Base-by-base conservation (phyloP, 1,139 yeast genomes). In the Yamadazyma trypodendri region DNA sequence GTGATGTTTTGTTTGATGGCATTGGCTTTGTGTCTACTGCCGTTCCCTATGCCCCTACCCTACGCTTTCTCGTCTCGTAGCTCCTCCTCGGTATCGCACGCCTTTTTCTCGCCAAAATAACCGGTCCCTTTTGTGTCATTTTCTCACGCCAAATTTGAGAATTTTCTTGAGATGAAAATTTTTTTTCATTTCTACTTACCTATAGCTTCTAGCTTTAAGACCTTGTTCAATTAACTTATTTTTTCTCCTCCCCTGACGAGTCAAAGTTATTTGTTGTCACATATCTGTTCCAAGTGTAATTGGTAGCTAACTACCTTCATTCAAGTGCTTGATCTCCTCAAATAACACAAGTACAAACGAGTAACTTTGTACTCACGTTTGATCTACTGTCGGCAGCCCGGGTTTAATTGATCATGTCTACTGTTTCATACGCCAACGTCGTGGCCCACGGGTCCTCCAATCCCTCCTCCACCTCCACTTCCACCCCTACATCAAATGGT, bases 401-500 rank as follows among this genome's bases (percentile, higher is more conserved):
- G 29, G 4, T 10, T 27, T 16, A 12, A 17, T 20, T 13, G 6
- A 14, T n/a, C 20, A 32, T 32, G 35, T 32, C 35, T n/a, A 25
- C 31, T 32, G 35, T 52, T 39, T 62, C 46, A 51, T 69, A 69
- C 49, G 75, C 75, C 43, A 66, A 68, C 43, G 61, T 64, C 35
- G 75, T 72, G 44, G 72, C 72, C 43, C 59, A 56, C 40, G 70
- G 59, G 21, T 45, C 50, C 3, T 24, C 36, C 23, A 32, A 13
- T 14, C 31, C 40, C 8, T 17, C 42, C 29, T 36, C 44, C 21
- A 36, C 24, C 29, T 20, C 40, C 14, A 31, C 18, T 21, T 36
- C 43, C 20, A 35, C 32, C 13, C 24, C 36, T 15, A 22, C 24
- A 17, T 36, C 42, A 7, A 32, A 39, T 21, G 35, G 29, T 15